Conservation (phyloP, 306 rosid species). For the Crataegus laevigata region DNA sequence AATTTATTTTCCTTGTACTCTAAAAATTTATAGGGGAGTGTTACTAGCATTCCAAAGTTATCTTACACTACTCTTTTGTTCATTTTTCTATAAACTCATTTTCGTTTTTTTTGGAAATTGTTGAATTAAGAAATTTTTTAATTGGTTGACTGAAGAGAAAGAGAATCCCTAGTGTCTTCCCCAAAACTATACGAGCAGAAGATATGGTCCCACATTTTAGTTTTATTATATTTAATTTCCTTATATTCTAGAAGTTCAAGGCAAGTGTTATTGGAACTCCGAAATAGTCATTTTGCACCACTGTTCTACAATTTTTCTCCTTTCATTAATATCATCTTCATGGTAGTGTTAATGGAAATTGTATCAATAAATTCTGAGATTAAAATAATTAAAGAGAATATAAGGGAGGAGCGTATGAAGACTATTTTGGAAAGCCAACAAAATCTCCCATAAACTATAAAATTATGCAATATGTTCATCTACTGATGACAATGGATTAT, state of each 20-base stretch:
- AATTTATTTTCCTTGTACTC: constrained; percentile 6
- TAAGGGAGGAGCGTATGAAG: neutral
- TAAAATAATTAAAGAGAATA: neutral
- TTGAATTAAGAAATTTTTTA: no score
- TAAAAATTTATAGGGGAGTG: neutral
- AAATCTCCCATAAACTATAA: neutral
- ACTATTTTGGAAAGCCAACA: neutral
- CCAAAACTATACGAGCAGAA: neutral
- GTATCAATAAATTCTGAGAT: neutral
- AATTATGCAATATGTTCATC: constrained; percentile 1
- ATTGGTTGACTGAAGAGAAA: neutral
- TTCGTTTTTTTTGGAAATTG: neutral
- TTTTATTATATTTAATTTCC: constrained; percentile 16
- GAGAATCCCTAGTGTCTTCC: neutral
- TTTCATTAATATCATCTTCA: neutral
- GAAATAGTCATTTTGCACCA: neutral
- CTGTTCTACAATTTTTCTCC: neutral
- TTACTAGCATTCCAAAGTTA: neutral
- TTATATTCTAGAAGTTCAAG: neutral
- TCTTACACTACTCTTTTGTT: neutral
- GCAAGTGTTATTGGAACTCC: neutral
- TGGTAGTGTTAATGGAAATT: neutral
- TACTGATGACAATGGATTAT: constrained; percentile 1
- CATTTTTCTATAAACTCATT: neutral
- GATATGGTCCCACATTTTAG: constrained; percentile 14